Base-by-base conservation (phyloP, 345 rosid species). In the Dimocarpus longan region DNA sequence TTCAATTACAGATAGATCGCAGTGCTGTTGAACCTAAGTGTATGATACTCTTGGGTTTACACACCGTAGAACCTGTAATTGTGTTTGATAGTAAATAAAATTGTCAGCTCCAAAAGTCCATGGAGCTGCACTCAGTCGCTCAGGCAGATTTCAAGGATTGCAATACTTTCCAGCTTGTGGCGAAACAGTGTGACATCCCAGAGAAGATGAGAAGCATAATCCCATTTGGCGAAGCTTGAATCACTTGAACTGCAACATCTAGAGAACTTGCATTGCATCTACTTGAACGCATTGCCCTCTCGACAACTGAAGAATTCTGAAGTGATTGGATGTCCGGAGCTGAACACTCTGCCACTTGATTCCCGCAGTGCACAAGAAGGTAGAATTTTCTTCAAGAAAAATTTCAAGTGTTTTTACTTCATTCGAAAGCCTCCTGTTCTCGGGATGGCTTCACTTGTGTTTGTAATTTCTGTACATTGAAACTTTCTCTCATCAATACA, bases 291-390 rank as follows among this genome's bases (percentile, higher is more conserved):
- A 3, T 7, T 67, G 18, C 22, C 43, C 9, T 42, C 11, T 7
- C 65, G 3, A 5, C 22, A 4, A 11, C 52, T 76, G 71, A 76
- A 64, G 24, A 44, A 64, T 9, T 71, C 76, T 12, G 8, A 16
- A 11, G 77, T 76, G 0, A 57, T 22, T 21, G 73, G n/a, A 6
- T 76, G 83, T 32, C 73, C 68, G 2, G 28, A 65, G 8, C 73
- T 71, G 54, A 70, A 28, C 48, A 71, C 64, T 32, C 83, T 80
- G 64, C 79, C 79, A 3, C 66, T 75, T 21, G 21, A 75, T 50
- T 70, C 78, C 39, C 10, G 69, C 57, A 69, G 75, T 10, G 76
- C 60, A 8, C 64, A 42, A 6, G 68, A 7, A 18, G 28, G n/a
- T 11, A 16, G 32, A 70, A 64, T 70, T 43, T 54, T 52, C 9